Evolutionary conservation across 768 basidiomycete genomes (phyloP).

Genomic region (Psilocybe azurescens): DNA sequence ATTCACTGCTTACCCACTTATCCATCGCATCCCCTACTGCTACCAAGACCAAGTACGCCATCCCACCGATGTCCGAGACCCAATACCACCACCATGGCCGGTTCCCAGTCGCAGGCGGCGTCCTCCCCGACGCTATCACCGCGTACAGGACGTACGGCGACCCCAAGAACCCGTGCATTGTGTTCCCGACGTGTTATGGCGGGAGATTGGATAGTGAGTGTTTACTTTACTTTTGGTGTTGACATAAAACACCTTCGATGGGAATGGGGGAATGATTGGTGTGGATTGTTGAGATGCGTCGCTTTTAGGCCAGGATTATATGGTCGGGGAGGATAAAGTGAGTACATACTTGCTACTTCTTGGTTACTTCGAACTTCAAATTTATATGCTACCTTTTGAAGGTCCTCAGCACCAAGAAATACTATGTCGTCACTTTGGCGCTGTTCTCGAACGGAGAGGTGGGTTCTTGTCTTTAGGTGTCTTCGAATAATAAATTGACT

Average conservation of each 20-base stretch:
- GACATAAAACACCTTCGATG: background rate
- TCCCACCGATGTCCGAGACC: slow-evolving; percentile 28
- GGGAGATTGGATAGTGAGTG: slow-evolving; percentile 55
- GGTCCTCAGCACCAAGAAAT: slow-evolving; percentile 54
- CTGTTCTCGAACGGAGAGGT: slow-evolving; percentile 68
- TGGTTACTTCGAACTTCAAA: background rate
- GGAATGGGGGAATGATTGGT: background rate
- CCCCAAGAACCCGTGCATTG: slow-evolving; percentile 57
- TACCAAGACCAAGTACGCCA: too few species aligned
- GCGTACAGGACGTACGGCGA: slow-evolving; percentile 64
- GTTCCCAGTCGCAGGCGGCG: slow-evolving; percentile 56
- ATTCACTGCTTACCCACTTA: too few species aligned
- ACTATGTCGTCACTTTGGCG: slow-evolving; percentile 60
- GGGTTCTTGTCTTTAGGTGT: slow-evolving; percentile 14
- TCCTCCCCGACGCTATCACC: slow-evolving; percentile 60
- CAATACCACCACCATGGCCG: slow-evolving; percentile 61
- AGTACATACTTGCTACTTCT: background rate
- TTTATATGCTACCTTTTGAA: slow-evolving; percentile 19
- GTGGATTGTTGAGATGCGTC: slow-evolving; percentile 13
- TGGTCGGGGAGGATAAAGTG: slow-evolving; percentile 58
- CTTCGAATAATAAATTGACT: background rate
- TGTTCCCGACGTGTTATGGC: slow-evolving; percentile 65
- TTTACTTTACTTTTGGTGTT: background rate
- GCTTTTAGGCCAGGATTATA: slow-evolving; percentile 46
- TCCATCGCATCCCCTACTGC: too few species aligned